Evolutionary conservation across 768 basidiomycete genomes (phyloP).

Genomic region (Amanita exitialis): DNA sequence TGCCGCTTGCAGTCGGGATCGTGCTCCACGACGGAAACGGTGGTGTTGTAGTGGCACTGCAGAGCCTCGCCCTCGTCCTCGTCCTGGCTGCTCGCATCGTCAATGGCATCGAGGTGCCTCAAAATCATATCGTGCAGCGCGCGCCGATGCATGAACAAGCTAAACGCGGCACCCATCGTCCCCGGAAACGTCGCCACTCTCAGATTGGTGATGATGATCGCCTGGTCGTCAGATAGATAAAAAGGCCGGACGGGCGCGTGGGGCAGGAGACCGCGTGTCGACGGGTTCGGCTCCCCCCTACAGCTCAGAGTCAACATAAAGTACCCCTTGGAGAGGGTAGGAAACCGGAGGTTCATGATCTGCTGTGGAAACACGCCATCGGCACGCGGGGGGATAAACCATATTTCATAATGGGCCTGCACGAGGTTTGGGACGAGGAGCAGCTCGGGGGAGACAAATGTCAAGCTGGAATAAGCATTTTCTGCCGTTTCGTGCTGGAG

Average conservation of each 20-base stretch:
- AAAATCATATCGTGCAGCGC: slow-evolving; percentile 14
- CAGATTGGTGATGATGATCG: slow-evolving; percentile 26
- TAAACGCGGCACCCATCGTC: slow-evolving; percentile 11
- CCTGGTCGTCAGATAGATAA: slow-evolving; percentile 14
- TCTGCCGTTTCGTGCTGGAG: slow-evolving; percentile 15
- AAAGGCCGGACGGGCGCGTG: slow-evolving; percentile 14
- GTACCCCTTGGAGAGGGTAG: not conserved
- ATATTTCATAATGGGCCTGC: slow-evolving; percentile 23
- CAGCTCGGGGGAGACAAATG: slow-evolving; percentile 24
- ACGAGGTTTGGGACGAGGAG: slow-evolving; percentile 24
- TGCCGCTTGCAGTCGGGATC: not conserved
- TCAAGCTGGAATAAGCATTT: slow-evolving; percentile 18
- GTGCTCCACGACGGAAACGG: not conserved
- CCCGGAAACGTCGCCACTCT: slow-evolving; percentile 9
- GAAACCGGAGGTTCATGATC: slow-evolving; percentile 4
- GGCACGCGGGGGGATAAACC: slow-evolving; percentile 17
- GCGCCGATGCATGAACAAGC: slow-evolving; percentile 26
- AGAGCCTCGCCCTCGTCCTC: too few species aligned
- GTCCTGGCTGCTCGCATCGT: too few species aligned
- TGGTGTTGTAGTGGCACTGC: slow-evolving; percentile 1
- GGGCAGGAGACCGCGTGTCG: slow-evolving; percentile 5
- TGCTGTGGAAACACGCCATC: slow-evolving; percentile 4
- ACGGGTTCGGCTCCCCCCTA: slow-evolving; percentile 33
- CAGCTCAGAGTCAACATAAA: slow-evolving; percentile 11
- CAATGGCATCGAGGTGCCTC: not conserved